Evolutionary conservation across 2,329 filamentous ascomycete genomes (phyloP), one percentile per base, ranked within the genome.

Genomic region (Tolypocladium capitatum): DNA sequence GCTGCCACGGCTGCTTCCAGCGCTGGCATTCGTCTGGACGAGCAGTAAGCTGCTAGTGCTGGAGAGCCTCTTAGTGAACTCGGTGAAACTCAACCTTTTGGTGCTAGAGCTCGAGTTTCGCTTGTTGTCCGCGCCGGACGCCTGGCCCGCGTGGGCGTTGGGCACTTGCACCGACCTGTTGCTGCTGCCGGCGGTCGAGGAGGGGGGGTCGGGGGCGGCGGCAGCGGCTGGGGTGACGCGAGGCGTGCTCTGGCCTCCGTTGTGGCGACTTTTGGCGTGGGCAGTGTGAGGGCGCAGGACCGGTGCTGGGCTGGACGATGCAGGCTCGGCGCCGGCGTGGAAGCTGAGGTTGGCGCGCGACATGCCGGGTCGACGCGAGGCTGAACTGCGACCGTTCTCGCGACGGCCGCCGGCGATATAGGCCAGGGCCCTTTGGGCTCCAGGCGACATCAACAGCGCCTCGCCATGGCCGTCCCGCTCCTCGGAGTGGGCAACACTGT

Each of bases 21-120:
- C 63, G 56, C 69, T 71, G 50, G 68, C 66, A 58, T 79, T 79
- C 51, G 75, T 75, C 64, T 80, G 75, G 48, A 79, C 69, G 42
- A 81, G 67, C 46, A 82, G 66, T 57, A 80, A 63, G 60, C 73
- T 80, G 58, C 75, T 80, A 46, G 76, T 80, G 59, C 74, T 80
- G 55, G 76, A 81, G 47, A 82, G 60, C 51, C 76, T 68, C 59
- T 76, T 78, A 43, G 76, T 74, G 52, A 80, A 78, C 47, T 83
- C 78, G 54, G 71, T 75, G 53, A 82, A 79, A 64, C 75, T 80
- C 48, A 79, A 69, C 50, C 75, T 70, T 65, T 80, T 81, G 43
- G 66, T 64, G 58, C 73, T 78, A 45, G 72, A 74, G 36, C 66
- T 66, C 28, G 77, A 80, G 43, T 69, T 66, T 31, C 74, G 72